Base-by-base conservation (phyloP, 441 rosid species). In the Iberis amara region DNA sequence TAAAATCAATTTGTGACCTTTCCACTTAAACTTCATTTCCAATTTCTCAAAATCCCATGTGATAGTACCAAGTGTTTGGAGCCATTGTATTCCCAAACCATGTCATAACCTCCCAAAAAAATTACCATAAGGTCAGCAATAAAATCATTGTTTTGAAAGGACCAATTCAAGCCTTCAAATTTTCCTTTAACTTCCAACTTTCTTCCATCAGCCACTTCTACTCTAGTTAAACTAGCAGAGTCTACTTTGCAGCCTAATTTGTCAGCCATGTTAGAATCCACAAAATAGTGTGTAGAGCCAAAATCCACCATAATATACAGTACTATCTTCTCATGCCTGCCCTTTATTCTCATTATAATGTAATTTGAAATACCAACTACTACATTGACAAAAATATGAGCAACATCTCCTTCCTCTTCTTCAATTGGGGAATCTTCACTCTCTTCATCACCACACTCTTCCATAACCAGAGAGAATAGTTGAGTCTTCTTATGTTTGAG, bases 201-300 rank as follows among this genome's bases (percentile, higher is more conserved):
- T 0, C n/a, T 8, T 0, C 45, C 45, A 14, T 15, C 45, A 0
- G 45, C 24, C 0, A 13, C 24, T 4, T 4, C 5, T 6, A 36
- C 13, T 9, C 0, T 3, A 2, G 6, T 4, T 36, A 3, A n/a
- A 11, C 7, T 14, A 2, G 3, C 5, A 14, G 1, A 3, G 3
- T 6, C 0, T 0, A 10, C 0, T 0, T 0, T 6, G 11, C 21
- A 50, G 0, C 5, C 15, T 0, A 50, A 11, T 1, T 12, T 8
- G 0, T 11, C 0, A 0, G 24, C 35, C 0, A 24, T 2, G 0
- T 5, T 1, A 0, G 0, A 0, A 1, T 51, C 30, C 1, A 51
- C 2, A 5, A 51, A 36, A 0, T 51, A 35, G 0, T 51, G 32
- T 0, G 33, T 51, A 0, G 55, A 51, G 0, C 41, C 8, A 0